phyloP scores from a whole-genome alignment of 106 monocot genomes.

The Alisma plantagoaquatica region DNA sequence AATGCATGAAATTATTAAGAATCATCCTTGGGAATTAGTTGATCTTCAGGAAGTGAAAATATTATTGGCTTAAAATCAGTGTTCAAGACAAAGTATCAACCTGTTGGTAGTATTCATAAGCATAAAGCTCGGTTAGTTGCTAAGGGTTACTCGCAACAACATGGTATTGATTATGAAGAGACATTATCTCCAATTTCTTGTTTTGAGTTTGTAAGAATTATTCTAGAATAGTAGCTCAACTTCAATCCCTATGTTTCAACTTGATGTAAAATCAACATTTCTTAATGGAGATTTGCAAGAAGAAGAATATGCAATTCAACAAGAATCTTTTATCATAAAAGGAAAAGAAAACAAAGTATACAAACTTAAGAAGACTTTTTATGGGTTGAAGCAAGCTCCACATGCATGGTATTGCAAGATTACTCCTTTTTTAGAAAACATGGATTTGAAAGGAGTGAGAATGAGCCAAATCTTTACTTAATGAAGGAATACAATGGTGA shows the following conservation, averaged over 20 bases:
- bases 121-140: too few species aligned
- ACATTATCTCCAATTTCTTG: conserved; percentile 1
- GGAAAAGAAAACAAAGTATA: conserved; percentile 5
- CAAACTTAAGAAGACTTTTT: conserved; percentile 5
- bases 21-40: too few species aligned
- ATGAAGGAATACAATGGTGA: not conserved
- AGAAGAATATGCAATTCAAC: conserved; percentile 9
- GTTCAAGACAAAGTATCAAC: too few species aligned
- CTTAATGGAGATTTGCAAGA: conserved; percentile 1
- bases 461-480: conserved; percentile 6
- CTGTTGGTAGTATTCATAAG: too few species aligned
- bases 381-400: conserved; percentile 5
- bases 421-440: too few species aligned
- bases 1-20: too few species aligned
- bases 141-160: conserved; percentile 4
- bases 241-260: not conserved
- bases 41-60: too few species aligned
- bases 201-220: not conserved
- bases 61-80: too few species aligned
- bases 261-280: conserved; percentile 11
- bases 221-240: not conserved
- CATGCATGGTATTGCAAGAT: conserved; percentile 14
- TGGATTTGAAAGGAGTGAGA: too few species aligned
- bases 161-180: conserved; percentile 1
- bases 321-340: not conserved